Conservation (phyloP, 768 basidiomycete genomes). For the Leccinum longicurvipes region DNA sequence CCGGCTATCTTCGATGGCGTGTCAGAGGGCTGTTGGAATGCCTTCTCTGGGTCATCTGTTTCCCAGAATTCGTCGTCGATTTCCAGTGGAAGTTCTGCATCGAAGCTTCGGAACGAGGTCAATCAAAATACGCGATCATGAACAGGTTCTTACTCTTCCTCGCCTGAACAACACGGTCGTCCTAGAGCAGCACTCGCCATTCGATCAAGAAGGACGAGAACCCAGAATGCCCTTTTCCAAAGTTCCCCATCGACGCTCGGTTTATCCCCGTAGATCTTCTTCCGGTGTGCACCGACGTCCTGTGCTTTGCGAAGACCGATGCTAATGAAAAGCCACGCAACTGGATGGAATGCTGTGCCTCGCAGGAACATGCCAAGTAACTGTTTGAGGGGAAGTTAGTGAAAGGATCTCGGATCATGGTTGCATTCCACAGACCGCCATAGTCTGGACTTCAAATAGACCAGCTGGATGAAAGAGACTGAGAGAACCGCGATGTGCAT, state of each 20-base stretch:
- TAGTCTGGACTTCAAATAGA: conserved; percentile 61
- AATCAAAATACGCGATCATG: background rate
- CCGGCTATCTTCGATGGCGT: conserved; percentile 55
- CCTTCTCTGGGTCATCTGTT: conserved; percentile 40
- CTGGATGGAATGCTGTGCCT: conserved; percentile 45
- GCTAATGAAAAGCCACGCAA: conserved; percentile 53
- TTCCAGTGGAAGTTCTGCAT: conserved; percentile 76
- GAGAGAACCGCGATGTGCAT: conserved; percentile 46
- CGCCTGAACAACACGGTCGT: conserved; percentile 51
- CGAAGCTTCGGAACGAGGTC: conserved; percentile 55
- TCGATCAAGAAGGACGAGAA: conserved; percentile 58
- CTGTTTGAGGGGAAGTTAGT: conserved; percentile 30
- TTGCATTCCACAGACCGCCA: conserved; percentile 39
- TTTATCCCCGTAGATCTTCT: conserved; percentile 47
- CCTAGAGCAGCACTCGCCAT: conserved; percentile 52
- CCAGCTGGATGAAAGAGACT: conserved; percentile 54
- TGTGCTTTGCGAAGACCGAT: conserved; percentile 61
- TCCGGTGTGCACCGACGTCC: conserved; percentile 76
- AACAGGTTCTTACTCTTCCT: conserved; percentile 59
- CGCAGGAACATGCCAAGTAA: conserved; percentile 54
- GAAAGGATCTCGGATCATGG: background rate
- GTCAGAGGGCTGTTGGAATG: conserved; percentile 66
- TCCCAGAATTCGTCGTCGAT: conserved; percentile 84
- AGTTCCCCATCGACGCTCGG: conserved; percentile 60
- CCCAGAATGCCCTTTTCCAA: conserved; percentile 81